Evolutionary conservation across 371 early-diverging fungal species (phyloP), one percentile per base, ranked within the genome.

Genomic region (Zychaea mexicana): DNA sequence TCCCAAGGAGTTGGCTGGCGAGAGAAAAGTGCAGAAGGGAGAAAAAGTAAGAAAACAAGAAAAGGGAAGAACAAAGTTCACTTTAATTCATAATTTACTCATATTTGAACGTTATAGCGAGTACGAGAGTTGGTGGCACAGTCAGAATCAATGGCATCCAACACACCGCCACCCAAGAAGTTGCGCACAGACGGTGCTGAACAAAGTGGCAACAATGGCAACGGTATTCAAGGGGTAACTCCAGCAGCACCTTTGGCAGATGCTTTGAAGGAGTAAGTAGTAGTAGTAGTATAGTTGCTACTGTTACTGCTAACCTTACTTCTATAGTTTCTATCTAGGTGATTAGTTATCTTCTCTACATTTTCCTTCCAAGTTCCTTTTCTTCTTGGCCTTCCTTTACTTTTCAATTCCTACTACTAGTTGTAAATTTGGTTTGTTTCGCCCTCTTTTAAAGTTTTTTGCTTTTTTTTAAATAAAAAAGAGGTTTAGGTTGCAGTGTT

Each of bases 181-280:
- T 42, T 42, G 15, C 42, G 42, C n/a, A 42, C 42, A 17, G 42
- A n/a, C 4, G 42, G 42, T 42, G 4, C 42, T 42, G 42, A 42
- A 17, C 17, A 42, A 42, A 42, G n/a, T n/a, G n/a, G n/a, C 42
- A 49, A 24, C n/a, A 49, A 19, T 19, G n/a, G 13, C 22, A 13
- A 22, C n/a, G 22, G 22, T 19, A 13, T 19, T 24, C 24, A 24
- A 49, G 24, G n/a, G 22, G 21, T 17, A 17, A 12, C 57, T 36
- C 33, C 42, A 39, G 57, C 26, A 6, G 28, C 59, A 19, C 59
- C 45, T 4, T 45, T 58, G 45, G 59, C 59, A 36, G 59, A 42
- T 27, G 45, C 42, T 28, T 39, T 58, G 27, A 57, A 57, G 57
- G 31, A 57, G 30, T 53, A 19, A 53, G 27, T 17, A 42, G n/a